Base-by-base conservation (phyloP, 1,284 basidiomycete genomes). In the Amylostereum chailletii region DNA sequence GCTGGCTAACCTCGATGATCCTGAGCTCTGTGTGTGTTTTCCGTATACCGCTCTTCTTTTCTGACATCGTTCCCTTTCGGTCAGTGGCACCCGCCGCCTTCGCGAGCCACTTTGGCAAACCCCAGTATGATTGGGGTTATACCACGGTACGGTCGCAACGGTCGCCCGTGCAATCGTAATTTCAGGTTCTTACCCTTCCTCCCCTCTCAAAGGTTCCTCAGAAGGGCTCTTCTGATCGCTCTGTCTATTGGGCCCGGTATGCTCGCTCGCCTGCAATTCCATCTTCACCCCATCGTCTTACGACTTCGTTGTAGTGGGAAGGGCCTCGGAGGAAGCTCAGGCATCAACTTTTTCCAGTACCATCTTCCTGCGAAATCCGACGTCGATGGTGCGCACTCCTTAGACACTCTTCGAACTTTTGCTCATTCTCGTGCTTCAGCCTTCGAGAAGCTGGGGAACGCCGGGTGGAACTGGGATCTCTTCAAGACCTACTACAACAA, bases 401-500 rank as follows among this genome's bases (percentile, higher is more conserved):
- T 27, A 42, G 10, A 7, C 37, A 5, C 27, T n/a, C 27, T 10
- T 11, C 10, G 4, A 39, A 3, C 34, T 34, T 36, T 31, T 8
- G 11, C 8, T 34, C 26, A 11, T 7, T 29, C 30, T 41, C 3
- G 19, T 34, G 19, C 19, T 9, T 2, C 47, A 64, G 65, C 58
- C 10, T 59, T 62, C 42, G 63, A 62, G 51, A 53, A 55, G n/a
- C 57, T 69, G 3, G 66, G 67, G 6, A 69, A 66, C 46, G 51
- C 53, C 3, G 58, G 72, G 4, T 75, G 73, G 72, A 72, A 71
- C 50, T 74, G 71, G 71, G 55, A 63, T 9, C 65, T 58, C 33
- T 65, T 65, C 53, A 56, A 63, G 44, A 65, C 66, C 49, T 67
- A 69, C 50, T 60, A 55, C 9, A 57, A 57, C 49, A 63, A 57